Percentiles rank a stretch among this genome's conserved stretches.
These are phyloP conservation scores for Sporothrix globosa DNA, from an alignment of 2,329 filamentous ascomycete species.

Conservation along the genomic window DNA sequence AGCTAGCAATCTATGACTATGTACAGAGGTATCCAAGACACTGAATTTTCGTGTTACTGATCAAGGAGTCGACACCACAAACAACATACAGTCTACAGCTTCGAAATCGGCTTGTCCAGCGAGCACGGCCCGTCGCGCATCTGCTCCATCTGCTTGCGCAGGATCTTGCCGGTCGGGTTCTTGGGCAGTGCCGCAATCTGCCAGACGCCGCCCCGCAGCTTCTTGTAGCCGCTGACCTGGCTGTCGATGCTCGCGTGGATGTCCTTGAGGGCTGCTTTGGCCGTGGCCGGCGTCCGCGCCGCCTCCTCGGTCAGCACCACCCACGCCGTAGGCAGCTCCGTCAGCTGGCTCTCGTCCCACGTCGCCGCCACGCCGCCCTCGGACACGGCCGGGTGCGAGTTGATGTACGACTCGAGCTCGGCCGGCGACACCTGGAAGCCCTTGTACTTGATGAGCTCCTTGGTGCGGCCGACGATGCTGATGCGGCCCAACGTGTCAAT, in stretches of 20 bases:
- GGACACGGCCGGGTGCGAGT: slow-evolving; percentile 45
- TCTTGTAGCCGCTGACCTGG: slow-evolving; percentile 50
- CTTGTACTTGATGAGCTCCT: slow-evolving; percentile 51
- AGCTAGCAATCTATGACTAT: slow-evolving; percentile 28
- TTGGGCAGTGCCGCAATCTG: slow-evolving; percentile 43
- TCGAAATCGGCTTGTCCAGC: slow-evolving; percentile 29
- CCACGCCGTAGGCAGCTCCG: slow-evolving; percentile 47
- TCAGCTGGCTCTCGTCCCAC: slow-evolving; percentile 47
- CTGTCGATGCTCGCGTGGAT: slow-evolving; percentile 43
- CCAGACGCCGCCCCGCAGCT: slow-evolving; percentile 47
- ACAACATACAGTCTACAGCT: slow-evolving; percentile 19
- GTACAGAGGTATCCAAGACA: slow-evolving; percentile 19
- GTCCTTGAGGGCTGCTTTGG: slow-evolving; percentile 38
- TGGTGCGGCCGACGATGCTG: slow-evolving; percentile 46
- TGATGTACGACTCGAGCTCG: slow-evolving; percentile 45
- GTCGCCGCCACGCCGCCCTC: slow-evolving; percentile 45
- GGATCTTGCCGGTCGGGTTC: slow-evolving; percentile 47
- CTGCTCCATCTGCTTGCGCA: slow-evolving; percentile 34
- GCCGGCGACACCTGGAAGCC: slow-evolving; percentile 48
- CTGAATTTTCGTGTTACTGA: background rate
- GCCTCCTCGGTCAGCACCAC: slow-evolving; percentile 42
- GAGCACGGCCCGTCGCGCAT: slow-evolving; percentile 29
- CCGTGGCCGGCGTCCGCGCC: slow-evolving; percentile 28
- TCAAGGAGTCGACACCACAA: background rate
- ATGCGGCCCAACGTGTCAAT: slow-evolving; percentile 43